Conservation (phyloP, 2,329 filamentous ascomycete genomes). For the Phyllosticta capitalensis region DNA sequence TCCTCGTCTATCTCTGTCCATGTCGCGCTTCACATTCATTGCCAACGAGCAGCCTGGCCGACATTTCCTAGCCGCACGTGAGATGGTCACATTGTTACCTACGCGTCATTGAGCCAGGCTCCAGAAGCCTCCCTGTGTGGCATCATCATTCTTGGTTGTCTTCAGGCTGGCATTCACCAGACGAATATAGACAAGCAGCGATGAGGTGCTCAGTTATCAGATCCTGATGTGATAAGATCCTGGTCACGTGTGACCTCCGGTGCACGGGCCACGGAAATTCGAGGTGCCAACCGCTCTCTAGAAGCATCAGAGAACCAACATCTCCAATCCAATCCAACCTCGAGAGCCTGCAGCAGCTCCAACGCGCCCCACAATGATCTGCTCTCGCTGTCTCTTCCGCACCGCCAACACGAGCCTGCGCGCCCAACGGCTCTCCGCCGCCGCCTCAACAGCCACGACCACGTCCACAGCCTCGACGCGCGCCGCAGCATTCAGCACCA, state of each 20-base stretch:
- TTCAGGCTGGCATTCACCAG: too few species aligned
- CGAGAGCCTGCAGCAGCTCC: not conserved
- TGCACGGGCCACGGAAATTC: slow-evolving; percentile 14
- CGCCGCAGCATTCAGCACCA: slow-evolving; percentile 18
- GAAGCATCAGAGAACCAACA: not conserved
- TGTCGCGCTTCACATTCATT: too few species aligned
- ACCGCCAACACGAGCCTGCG: slow-evolving; percentile 18
- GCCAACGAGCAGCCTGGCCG: too few species aligned
- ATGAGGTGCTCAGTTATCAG: not conserved
- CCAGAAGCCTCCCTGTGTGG: too few species aligned
- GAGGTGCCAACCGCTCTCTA: slow-evolving; percentile 18
- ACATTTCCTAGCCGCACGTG: too few species aligned
- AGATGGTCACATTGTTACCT: too few species aligned
- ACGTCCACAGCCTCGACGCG: slow-evolving; percentile 17
- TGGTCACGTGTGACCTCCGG: not conserved
- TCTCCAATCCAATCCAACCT: not conserved
- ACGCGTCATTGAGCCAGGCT: too few species aligned
- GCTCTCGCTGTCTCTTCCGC: slow-evolving; percentile 27
- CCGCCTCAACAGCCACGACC: not conserved
- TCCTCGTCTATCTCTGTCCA: too few species aligned
- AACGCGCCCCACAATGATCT: slow-evolving; percentile 26
- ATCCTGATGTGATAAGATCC: not conserved
- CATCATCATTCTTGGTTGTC: too few species aligned
- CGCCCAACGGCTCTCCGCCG: slow-evolving; percentile 10
- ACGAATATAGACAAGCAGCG: too few species aligned